Conservation (phyloP, 352 stramenopile genomes). For the Aphanomyces cochlioides region DNA sequence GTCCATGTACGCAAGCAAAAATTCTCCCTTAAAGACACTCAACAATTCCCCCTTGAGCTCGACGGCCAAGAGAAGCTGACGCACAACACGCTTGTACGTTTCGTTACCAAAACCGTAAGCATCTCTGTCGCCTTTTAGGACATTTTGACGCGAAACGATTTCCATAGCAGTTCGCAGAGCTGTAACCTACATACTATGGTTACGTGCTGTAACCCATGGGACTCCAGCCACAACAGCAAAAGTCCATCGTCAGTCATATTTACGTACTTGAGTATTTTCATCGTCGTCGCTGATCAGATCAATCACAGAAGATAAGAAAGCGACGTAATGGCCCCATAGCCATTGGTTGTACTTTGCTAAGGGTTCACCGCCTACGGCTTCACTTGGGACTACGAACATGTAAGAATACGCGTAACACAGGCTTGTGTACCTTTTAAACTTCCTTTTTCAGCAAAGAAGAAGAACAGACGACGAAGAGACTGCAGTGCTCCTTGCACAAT, state of each 20-base stretch:
- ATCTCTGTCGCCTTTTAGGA: conserved; percentile 36
- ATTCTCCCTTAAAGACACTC: conserved; percentile 85
- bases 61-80: conserved; percentile 44
- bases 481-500: conserved; percentile 74
- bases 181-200: conserved; percentile 33
- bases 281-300: conserved; percentile 54
- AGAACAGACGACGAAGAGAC: conserved; percentile 66
- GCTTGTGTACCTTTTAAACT: conserved; percentile 46
- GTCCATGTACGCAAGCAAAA: conserved; percentile 73
- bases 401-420: neutral
- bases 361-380: conserved; percentile 38
- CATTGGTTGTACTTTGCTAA: conserved; percentile 76
- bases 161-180: conserved; percentile 87
- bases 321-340: conserved; percentile 76
- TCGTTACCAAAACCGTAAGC: conserved; percentile 67
- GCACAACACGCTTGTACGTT: conserved; percentile 74
- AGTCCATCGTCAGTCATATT: too few relatives aligned
- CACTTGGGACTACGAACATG: conserved; percentile 22
- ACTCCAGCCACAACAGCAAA: too few relatives aligned
- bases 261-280: conserved; percentile 56
- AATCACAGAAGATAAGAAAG: conserved; percentile 81
- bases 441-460: conserved; percentile 82
- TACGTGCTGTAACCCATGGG: too few relatives aligned
- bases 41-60: conserved; percentile 79
- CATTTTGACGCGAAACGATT: conserved; percentile 73